Evolutionary conservation across 768 basidiomycete genomes (phyloP), one percentile per base, ranked within the genome.

Genomic region (Lepiota subincarnata): DNA sequence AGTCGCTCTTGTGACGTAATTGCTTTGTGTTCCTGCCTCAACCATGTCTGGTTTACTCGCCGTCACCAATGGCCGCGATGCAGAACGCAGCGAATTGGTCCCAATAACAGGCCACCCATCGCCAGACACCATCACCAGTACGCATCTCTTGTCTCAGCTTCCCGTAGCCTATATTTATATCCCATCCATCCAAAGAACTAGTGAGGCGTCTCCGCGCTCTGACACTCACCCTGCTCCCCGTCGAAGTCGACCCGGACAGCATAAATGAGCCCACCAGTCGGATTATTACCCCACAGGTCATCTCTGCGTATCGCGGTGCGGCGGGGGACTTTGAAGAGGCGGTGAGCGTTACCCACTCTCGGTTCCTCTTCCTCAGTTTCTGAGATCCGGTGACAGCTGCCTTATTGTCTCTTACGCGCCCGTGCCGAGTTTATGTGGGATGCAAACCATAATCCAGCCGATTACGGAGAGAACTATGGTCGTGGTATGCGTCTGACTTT

Each of bases 321-420:
- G 94, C 89, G 6, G 95, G 95, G 5, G 92, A 96, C 68, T 94
- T 94, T 64, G 67, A 74, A 14, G 89, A 93, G 63, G 89, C 90
- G 20, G 91, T 94, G 62, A 59, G 85, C 22, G 38, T 50, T 22
- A 24, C 50, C 31, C 34, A 22, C n/a, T 24, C 3, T 14, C 36
- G 20, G 12, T 24, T 45, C 31, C 37, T 22, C 12, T 41, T 57
- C 50, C 39, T 24, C 13, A 31, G 48, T 37, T 47, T 40, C 44
- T 14, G 50, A 13, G 11, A 20, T 28, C 38, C 39, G 44, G 4
- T 34, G 39, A 26, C 60, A 92, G 89, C 76, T 92, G n/a, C 89
- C 89, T 0, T 93, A 91, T 60, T 86, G 83, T 60, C 78, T 93
- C 6, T 72, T 92, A 18, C 79, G 86, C 48, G 88, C 92, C 3